Conservation (phyloP, 1,139 yeast genomes). For the Taphrina confusa region DNA sequence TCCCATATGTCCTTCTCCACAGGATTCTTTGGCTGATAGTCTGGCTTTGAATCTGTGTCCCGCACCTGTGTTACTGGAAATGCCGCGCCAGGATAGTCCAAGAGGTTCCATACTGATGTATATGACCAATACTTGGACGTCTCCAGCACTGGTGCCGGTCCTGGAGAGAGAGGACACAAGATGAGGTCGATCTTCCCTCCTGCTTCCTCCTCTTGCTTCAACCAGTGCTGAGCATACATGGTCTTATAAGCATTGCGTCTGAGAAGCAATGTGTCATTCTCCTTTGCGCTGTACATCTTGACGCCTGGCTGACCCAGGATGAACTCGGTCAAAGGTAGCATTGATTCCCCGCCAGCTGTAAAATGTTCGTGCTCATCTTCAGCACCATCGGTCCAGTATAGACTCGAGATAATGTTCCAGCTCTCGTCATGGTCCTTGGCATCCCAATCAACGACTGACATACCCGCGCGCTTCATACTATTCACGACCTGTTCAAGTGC, state of each 20-base stretch:
- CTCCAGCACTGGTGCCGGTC: constrained; percentile 70
- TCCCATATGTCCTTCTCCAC: constrained; percentile 50
- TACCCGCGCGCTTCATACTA: constrained; percentile 43
- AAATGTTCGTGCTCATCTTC: constrained; percentile 46
- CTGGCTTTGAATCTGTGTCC: constrained; percentile 41
- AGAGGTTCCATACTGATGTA: constrained; percentile 56
- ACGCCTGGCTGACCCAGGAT: constrained; percentile 38
- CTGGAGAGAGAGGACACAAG: constrained; percentile 66
- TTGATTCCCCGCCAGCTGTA: constrained; percentile 54
- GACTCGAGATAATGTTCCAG: constrained; percentile 48
- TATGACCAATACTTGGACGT: constrained; percentile 61
- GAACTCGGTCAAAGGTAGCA: constrained; percentile 43
- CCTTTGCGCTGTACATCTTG: constrained; percentile 42
- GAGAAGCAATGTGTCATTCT: constrained; percentile 48
- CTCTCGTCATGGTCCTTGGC: constrained; percentile 49
- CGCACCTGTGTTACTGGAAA: constrained; percentile 57
- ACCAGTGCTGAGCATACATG: constrained; percentile 49
- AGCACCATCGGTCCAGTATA: constrained; percentile 57
- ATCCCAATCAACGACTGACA: constrained; percentile 52
- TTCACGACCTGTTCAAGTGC: constrained; percentile 48
- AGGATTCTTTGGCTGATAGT: constrained; percentile 45
- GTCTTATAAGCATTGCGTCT: constrained; percentile 49
- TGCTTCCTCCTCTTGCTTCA: constrained; percentile 28
- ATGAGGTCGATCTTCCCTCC: constrained; percentile 57
- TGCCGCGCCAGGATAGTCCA: constrained; percentile 60